phyloP scores from a whole-genome alignment of 257 asterid species.

The Linderniella brevidens region DNA sequence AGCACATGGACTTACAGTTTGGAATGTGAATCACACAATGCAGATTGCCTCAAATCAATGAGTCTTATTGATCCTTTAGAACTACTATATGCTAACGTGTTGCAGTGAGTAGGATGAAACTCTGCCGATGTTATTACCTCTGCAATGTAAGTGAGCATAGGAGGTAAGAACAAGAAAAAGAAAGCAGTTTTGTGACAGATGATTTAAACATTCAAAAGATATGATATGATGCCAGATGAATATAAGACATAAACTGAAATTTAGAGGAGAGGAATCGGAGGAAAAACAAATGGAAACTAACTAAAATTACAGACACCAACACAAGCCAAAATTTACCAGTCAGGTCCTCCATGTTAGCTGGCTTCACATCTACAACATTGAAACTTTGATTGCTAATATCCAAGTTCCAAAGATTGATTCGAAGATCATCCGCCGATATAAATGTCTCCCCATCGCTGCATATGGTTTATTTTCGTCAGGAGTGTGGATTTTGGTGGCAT shows the following conservation, averaged over 20 bases:
- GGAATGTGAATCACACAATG: slow-evolving; percentile 76
- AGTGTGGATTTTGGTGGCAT: too few relatives aligned
- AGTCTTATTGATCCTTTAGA: slow-evolving; percentile 87
- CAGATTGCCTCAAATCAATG: slow-evolving; percentile 84
- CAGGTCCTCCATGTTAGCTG: slow-evolving; percentile 83
- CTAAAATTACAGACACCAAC: background rate
- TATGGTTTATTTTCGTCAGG: slow-evolving; percentile 10
- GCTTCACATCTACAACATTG: slow-evolving; percentile 83
- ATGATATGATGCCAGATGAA: too few relatives aligned
- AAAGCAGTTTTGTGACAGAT: background rate
- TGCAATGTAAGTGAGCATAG: too few relatives aligned
- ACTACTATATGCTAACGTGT: slow-evolving; percentile 73
- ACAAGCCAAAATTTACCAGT: slow-evolving; percentile 31
- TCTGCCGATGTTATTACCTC: slow-evolving; percentile 93
- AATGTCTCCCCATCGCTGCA: slow-evolving; percentile 84
- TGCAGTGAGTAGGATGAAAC: slow-evolving; percentile 86
- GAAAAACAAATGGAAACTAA: slow-evolving; percentile 5
- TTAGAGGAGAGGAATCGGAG: too few relatives aligned
- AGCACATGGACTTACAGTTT: slow-evolving; percentile 35
- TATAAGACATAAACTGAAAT: too few relatives aligned
- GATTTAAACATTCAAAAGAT: too few relatives aligned
- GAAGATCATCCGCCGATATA: slow-evolving; percentile 85
- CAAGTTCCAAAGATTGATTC: slow-evolving; percentile 84
- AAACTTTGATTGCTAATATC: slow-evolving; percentile 82
- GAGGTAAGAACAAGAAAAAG: too few relatives aligned